Percentiles rank a stretch among this genome's conserved stretches.
These are phyloP conservation scores for Dioszegia crocea DNA, from an alignment of 768 basidiomycete genomes.

Conservation along the genomic window DNA sequence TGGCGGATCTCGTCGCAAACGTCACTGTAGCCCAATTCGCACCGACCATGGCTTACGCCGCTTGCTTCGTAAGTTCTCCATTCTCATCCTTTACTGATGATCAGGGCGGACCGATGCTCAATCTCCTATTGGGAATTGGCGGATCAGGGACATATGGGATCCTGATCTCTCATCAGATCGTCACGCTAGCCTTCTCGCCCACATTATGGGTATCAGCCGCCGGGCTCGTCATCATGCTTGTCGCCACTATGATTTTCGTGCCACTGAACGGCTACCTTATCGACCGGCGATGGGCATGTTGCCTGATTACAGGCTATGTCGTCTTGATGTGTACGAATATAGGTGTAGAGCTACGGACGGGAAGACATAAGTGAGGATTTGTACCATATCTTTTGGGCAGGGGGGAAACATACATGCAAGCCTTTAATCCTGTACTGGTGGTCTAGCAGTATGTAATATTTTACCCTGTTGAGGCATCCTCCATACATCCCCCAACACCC, in stretches of 20 bases:
- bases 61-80: constrained; percentile 43
- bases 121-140: constrained; percentile 66
- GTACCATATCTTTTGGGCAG: neutral
- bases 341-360: constrained; percentile 63
- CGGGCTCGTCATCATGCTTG: constrained; percentile 72
- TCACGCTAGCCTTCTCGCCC: constrained; percentile 68
- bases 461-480: neutral
- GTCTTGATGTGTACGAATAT: constrained; percentile 75
- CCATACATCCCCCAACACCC: neutral
- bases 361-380: neutral
- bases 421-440: neutral
- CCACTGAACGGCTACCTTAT: constrained; percentile 79
- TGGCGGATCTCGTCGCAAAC: constrained; percentile 95
- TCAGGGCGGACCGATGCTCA: constrained; percentile 43
- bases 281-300: constrained; percentile 73
- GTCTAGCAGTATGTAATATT: constrained; percentile 3
- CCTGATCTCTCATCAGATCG: constrained; percentile 58
- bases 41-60: constrained; percentile 49
- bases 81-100: neutral
- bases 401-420: constrained; percentile 7
- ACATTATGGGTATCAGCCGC: constrained; percentile 79
- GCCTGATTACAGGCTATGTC: constrained; percentile 69
- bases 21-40: constrained; percentile 74
- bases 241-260: constrained; percentile 73
- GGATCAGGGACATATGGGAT: constrained; percentile 79